Percentiles rank a stretch among this genome's conserved stretches.
Conservation (phyloP, 768 basidiomycete genomes). For the Naganishia friedmannii region DNA sequence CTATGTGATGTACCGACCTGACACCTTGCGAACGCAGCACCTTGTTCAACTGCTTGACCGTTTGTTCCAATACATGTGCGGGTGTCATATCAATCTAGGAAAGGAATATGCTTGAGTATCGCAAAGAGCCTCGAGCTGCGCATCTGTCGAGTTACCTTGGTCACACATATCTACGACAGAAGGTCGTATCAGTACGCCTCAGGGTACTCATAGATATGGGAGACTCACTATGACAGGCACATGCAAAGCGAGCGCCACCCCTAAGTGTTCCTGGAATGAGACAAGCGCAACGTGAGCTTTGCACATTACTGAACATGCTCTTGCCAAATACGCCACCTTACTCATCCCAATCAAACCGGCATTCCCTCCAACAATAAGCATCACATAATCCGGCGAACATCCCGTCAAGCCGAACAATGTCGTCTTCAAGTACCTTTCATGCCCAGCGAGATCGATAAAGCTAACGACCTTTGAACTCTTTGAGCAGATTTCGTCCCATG, state of each 20-base stretch:
- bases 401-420: conserved; percentile 93
- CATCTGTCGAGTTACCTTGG: conserved; percentile 22
- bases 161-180: conserved; percentile 28
- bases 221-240: conserved; percentile 69
- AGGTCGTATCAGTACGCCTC: too few species aligned
- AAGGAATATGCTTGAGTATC: conserved; percentile 38
- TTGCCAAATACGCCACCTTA: conserved; percentile 34
- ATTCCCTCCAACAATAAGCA: conserved; percentile 92
- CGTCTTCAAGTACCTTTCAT: conserved; percentile 69
- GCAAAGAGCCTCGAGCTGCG: neutral
- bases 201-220: too few species aligned
- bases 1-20: conserved; percentile 57
- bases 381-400: conserved; percentile 76
- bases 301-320: neutral
- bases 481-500: conserved; percentile 91
- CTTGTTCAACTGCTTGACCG: conserved; percentile 85
- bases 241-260: conserved; percentile 86
- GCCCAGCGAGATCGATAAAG: conserved; percentile 94
- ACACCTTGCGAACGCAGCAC: conserved; percentile 90
- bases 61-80: conserved; percentile 82
- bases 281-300: conserved; percentile 43
- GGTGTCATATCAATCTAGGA: conserved; percentile 91
- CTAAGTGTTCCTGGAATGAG: conserved; percentile 88
- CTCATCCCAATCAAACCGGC: conserved; percentile 60
- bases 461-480: conserved; percentile 87